A percentile compares a stretch with the other conserved stretches of the same genome.
These are phyloP conservation scores for Byssochlamys sp. DNA, from an alignment of 2,329 filamentous ascomycete genomes.

Conservation along the genomic window DNA sequence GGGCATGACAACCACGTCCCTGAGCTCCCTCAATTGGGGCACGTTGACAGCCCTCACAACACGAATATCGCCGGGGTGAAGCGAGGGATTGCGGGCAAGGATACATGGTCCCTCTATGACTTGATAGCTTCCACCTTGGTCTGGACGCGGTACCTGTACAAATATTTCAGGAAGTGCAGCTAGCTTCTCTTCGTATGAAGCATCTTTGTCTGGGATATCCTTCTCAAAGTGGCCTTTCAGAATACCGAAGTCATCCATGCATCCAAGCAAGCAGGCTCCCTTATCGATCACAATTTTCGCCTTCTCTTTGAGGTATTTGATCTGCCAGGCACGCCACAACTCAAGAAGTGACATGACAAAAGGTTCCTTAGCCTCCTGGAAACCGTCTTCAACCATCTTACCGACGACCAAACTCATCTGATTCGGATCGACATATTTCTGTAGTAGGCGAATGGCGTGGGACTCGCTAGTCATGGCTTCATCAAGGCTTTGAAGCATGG, in stretches of 20 bases:
- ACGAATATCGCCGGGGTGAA: slow-evolving; percentile 85
- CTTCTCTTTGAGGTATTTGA: slow-evolving; percentile 87
- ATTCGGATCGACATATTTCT: slow-evolving; percentile 73
- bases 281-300: slow-evolving; percentile 72
- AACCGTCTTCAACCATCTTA: slow-evolving; percentile 67
- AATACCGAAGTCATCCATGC: slow-evolving; percentile 71
- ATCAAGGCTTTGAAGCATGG: slow-evolving; percentile 60
- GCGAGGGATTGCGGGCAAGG: slow-evolving; percentile 81
- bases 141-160: slow-evolving; percentile 60
- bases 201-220: slow-evolving; percentile 27
- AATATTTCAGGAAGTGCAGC: slow-evolving; percentile 73
- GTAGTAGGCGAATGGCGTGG: slow-evolving; percentile 59
- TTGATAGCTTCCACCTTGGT: slow-evolving; percentile 46
- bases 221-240: slow-evolving; percentile 61
- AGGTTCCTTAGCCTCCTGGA: slow-evolving; percentile 65
- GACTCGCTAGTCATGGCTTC: slow-evolving; percentile 57
- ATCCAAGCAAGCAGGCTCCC: slow-evolving; percentile 79
- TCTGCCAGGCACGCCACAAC: slow-evolving; percentile 79
- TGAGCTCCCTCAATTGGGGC: slow-evolving; percentile 62
- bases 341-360: slow-evolving; percentile 71
- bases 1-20: slow-evolving; percentile 79
- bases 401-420: slow-evolving; percentile 66
- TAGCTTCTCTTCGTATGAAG: slow-evolving; percentile 33
- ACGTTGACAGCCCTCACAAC: slow-evolving; percentile 75
- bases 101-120: slow-evolving; percentile 70